phyloP scores from a whole-genome alignment of 2,329 filamentous ascomycete genomes.

The Hirsutella thompsonii region DNA sequence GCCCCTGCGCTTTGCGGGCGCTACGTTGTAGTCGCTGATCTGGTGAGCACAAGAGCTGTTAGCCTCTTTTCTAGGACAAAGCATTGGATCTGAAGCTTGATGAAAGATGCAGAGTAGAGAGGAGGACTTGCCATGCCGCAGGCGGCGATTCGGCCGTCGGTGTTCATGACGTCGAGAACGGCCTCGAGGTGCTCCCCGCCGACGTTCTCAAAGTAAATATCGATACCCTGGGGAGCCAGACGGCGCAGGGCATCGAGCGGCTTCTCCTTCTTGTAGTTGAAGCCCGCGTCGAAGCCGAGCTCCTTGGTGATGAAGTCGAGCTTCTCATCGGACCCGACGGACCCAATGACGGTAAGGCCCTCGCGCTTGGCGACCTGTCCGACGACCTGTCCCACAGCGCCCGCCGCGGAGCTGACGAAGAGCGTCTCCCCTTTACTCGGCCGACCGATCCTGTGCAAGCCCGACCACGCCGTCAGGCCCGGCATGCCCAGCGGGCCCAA shows the following conservation, averaged over 20 bases:
- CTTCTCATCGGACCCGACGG: conserved; percentile 70
- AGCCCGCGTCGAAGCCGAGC: conserved; percentile 46
- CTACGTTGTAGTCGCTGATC: conserved; percentile 64
- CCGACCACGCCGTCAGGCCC: conserved; percentile 58
- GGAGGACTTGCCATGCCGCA: conserved; percentile 42
- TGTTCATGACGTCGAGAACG: conserved; percentile 35
- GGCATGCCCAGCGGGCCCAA: conserved; percentile 53
- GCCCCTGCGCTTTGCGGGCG: conserved; percentile 42
- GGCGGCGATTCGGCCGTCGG: conserved; percentile 50
- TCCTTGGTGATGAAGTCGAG: conserved; percentile 47
- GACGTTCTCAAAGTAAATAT: conserved; percentile 49
- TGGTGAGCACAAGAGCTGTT: background rate
- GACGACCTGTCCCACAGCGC: conserved; percentile 72
- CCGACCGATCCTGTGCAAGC: conserved; percentile 50
- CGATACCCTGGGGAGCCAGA: conserved; percentile 64
- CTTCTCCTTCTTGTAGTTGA: conserved; percentile 82
- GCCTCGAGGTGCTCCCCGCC: conserved; percentile 39
- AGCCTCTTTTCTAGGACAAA: too few relatives aligned
- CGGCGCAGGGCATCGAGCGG: conserved; percentile 53
- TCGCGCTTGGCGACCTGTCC: conserved; percentile 75
- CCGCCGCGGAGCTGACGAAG: conserved; percentile 67
- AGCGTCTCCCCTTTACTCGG: conserved; percentile 60
- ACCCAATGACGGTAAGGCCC: conserved; percentile 67
- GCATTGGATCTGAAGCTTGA: background rate
- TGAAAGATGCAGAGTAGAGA: background rate